A percentile compares a stretch with the other conserved stretches of the same genome.
Conservation (phyloP, 2,329 filamentous ascomycete species). For the Microdochium trichocladiopsis region DNA sequence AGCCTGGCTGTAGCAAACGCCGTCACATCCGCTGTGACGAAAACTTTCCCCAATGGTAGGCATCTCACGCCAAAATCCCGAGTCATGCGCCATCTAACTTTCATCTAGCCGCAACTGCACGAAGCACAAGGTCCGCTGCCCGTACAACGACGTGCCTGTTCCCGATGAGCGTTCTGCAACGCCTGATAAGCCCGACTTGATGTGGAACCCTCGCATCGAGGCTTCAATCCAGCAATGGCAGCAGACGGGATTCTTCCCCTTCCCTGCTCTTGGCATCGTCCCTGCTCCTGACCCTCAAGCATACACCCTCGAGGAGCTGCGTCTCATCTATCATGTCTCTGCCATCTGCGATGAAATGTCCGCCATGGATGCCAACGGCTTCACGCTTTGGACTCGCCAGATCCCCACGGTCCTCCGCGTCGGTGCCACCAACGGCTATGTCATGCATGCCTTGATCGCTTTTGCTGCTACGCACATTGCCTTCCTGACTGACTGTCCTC, state of each 20-base stretch:
- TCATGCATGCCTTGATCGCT: slow-evolving; percentile 88
- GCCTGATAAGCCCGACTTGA: slow-evolving; percentile 60
- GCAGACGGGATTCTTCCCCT: slow-evolving; percentile 76
- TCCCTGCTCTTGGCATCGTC: slow-evolving; percentile 72
- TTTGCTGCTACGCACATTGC: slow-evolving; percentile 94
- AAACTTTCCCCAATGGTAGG: slow-evolving; percentile 93
- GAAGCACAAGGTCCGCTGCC: slow-evolving; percentile 97
- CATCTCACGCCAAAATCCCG: slow-evolving; percentile 13
- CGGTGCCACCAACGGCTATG: slow-evolving; percentile 74
- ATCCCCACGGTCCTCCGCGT: slow-evolving; percentile 88
- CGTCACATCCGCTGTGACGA: slow-evolving; percentile 97
- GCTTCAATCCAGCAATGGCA: slow-evolving; percentile 77
- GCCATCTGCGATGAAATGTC: slow-evolving; percentile 79
- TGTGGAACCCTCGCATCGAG: slow-evolving; percentile 84
- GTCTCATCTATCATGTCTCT: slow-evolving; percentile 85
- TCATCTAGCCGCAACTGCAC: slow-evolving; percentile 85
- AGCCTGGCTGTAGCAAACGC: slow-evolving; percentile 55
- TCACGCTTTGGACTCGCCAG: slow-evolving; percentile 88
- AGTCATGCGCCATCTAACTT: slow-evolving; percentile 4
- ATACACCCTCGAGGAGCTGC: slow-evolving; percentile 71
- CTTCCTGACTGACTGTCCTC: slow-evolving; percentile 77
- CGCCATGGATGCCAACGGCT: slow-evolving; percentile 68
- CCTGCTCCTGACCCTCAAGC: slow-evolving; percentile 66
- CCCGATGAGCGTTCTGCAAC: slow-evolving; percentile 56
- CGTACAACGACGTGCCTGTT: slow-evolving; percentile 84